Evolutionary conservation across 306 rosid genomes (phyloP), one percentile per base, ranked within the genome.

Genomic region (Ziziphus jujuba): DNA sequence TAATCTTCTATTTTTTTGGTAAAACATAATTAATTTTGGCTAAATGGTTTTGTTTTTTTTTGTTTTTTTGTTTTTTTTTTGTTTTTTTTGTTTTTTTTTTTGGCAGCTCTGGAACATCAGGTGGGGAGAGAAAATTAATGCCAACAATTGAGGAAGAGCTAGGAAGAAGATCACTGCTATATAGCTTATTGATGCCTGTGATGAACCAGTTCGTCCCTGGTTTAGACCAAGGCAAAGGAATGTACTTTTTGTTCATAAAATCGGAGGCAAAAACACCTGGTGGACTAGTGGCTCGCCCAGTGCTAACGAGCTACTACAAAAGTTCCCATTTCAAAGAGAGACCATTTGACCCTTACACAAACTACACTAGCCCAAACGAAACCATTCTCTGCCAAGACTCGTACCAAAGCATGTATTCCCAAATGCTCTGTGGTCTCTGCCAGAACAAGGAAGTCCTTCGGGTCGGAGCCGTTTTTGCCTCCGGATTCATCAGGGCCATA

Each of bases 51-150:
- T n/a, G 62, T 64, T 53, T 65, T 72, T 65, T 55, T 56, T 55
- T 33, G 40, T 52, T 51, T 67, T 45, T 56, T 1, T 35, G 76
- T 35, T 76, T n/a, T n/a, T n/a, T n/a, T n/a, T n/a, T n/a, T n/a
- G 62, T 64, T 53, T 65, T 72, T 65, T 55, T 56, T 55, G 40
- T 52, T 51, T 67, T 45, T 56, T 1, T 35, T 76, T 35, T 76
- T n/a, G n/a, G 54, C 5, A 90, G 98, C 79, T 89, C 98, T 15
- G 98, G 98, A 24, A 92, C 98, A 38, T 90, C 97, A 0, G 98
- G 93, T 5, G 98, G 98, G 1, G 98, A 92, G 82, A 81, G 98
- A 54, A 92, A 92, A 70, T 59, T 92, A 84, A 92, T 92, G 91
- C 98, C 98, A 45, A 72, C 96, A 52, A 90, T 74, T 16, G 88